A percentile compares a stretch with the other conserved stretches of the same genome.
phyloP scores from a whole-genome alignment of 2,329 filamentous ascomycete species.

The Ascochyta viciae-villosae region DNA sequence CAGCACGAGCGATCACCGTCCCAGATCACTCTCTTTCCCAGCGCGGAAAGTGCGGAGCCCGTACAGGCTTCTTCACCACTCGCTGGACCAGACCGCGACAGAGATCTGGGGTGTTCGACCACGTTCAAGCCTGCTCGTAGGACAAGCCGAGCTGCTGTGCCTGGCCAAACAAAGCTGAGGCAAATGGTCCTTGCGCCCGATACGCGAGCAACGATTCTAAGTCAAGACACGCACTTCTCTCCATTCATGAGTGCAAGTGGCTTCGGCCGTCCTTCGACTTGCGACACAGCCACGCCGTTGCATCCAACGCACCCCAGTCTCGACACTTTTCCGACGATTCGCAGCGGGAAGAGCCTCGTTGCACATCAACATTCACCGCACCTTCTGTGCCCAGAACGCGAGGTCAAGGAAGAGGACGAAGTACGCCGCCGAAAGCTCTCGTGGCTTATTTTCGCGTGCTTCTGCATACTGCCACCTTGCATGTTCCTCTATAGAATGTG shows the following conservation, averaged over 20 bases:
- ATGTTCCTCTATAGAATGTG: conserved; percentile 47
- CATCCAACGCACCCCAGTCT: conserved; percentile 25
- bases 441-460: conserved; percentile 43
- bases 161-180: conserved; percentile 43
- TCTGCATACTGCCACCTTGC: conserved; percentile 45
- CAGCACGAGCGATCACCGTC: conserved; percentile 33
- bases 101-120: conserved; percentile 25
- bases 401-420: conserved; percentile 32
- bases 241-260: conserved; percentile 23
- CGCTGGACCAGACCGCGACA: conserved; percentile 15
- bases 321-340: conserved; percentile 18
- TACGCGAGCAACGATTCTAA: conserved; percentile 27
- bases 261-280: conserved; percentile 40
- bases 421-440: conserved; percentile 38
- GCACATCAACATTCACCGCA: conserved; percentile 35
- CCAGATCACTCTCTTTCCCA: conserved; percentile 30
- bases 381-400: conserved; percentile 39
- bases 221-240: conserved; percentile 28
- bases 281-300: conserved; percentile 40
- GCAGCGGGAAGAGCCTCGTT: conserved; percentile 5
- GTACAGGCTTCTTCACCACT: conserved; percentile 21
- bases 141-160: conserved; percentile 39
- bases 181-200: conserved; percentile 45
- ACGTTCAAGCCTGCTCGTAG: conserved; percentile 28
- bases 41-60: conserved; percentile 19